These are phyloP conservation scores for Penicillium daleae DNA, from an alignment of 495 filamentous ascomycete species.

Conservation along the genomic window DNA sequence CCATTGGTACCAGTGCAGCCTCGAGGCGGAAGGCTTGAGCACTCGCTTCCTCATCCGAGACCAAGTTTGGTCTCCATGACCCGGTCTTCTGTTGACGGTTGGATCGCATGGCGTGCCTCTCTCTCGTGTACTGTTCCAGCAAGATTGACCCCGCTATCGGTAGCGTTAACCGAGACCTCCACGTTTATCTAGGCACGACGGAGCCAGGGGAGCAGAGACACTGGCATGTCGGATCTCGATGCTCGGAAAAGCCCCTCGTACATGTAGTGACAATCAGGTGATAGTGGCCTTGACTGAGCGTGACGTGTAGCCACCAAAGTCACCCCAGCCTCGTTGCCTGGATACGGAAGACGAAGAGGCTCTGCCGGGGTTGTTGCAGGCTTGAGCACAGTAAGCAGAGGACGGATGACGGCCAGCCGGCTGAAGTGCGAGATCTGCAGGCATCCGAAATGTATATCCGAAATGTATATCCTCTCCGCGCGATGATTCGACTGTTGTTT, in stretches of 20 bases:
- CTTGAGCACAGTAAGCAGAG: neutral
- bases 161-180: neutral
- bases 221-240: neutral
- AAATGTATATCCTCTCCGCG: neutral
- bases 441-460: neutral
- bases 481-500: slow-evolving; percentile 12
- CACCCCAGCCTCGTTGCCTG: neutral
- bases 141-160: neutral
- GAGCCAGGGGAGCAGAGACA: neutral
- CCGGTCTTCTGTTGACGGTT: neutral
- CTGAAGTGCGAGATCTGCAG: neutral
- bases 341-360: neutral
- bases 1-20: neutral
- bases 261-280: slow-evolving; percentile 23
- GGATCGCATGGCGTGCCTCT: neutral
- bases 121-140: neutral
- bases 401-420: neutral
- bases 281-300: slow-evolving; percentile 14
- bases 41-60: neutral
- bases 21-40: neutral
- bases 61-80: neutral
- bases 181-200: neutral
- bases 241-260: slow-evolving; percentile 6
- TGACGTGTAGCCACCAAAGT: slow-evolving; percentile 5
- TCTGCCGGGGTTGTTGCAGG: neutral